Evolutionary conservation across 352 stramenopile species (phyloP).

Genomic region (Pythium brassicae): DNA sequence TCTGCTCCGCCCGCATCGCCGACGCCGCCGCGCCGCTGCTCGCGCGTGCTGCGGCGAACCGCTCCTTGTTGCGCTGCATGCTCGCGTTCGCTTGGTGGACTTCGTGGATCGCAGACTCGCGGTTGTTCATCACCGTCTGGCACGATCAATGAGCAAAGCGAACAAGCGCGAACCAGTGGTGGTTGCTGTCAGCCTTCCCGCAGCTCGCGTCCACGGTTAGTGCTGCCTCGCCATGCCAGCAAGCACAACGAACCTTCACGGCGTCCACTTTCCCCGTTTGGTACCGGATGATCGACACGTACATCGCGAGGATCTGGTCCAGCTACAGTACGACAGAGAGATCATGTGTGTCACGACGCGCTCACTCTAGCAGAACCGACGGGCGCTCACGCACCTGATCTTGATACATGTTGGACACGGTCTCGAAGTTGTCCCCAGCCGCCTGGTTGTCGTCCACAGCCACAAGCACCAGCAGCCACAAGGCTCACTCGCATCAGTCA

Average conservation of each 20-base stretch:
- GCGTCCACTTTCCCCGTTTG: slow-evolving; percentile 81
- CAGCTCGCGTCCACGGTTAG: too few relatives aligned
- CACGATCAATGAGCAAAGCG: neutral
- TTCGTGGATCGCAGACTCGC: slow-evolving; percentile 79
- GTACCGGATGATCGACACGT: slow-evolving; percentile 83
- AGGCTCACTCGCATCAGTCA: neutral
- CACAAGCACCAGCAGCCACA: slow-evolving; percentile 1
- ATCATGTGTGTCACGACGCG: neutral
- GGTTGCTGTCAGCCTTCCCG: neutral
- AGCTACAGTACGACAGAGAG: slow-evolving; percentile 26
- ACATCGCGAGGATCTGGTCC: slow-evolving; percentile 82
- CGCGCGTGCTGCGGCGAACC: slow-evolving; percentile 76
- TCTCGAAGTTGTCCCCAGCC: slow-evolving; percentile 80
- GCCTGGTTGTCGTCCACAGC: too few relatives aligned
- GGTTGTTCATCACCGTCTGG: slow-evolving; percentile 83
- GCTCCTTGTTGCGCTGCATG: slow-evolving; percentile 88
- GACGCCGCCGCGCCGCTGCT: slow-evolving; percentile 82
- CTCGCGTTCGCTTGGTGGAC: slow-evolving; percentile 86
- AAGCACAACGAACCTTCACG: slow-evolving; percentile 57
- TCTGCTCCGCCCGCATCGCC: slow-evolving; percentile 84
- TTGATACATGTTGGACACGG: slow-evolving; percentile 82
- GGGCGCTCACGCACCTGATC: slow-evolving; percentile 46
- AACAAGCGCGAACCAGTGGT: neutral
- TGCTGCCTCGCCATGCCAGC: neutral
- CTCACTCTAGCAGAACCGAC: neutral